Evolutionary conservation across 805 yeast species (phyloP).

Genomic region (Starmerella scarabaei): DNA sequence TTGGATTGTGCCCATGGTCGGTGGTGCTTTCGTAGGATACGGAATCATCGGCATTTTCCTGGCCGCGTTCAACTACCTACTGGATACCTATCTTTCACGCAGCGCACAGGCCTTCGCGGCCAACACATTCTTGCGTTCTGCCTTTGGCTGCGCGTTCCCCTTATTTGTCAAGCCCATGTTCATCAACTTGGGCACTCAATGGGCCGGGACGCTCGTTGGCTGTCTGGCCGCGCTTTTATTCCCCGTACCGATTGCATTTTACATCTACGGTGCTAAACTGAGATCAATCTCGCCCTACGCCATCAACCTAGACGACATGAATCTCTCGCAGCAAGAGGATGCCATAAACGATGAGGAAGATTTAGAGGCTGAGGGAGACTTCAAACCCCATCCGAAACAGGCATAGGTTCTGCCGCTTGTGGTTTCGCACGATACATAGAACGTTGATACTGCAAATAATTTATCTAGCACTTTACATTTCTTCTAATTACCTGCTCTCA

Average conservation of each 20-base stretch:
- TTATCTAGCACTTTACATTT: neutral
- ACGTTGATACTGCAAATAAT: neutral
- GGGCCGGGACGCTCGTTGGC: slow-evolving; percentile 69
- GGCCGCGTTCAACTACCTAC: slow-evolving; percentile 55
- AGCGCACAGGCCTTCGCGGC: slow-evolving; percentile 75
- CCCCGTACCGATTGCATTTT: slow-evolving; percentile 59
- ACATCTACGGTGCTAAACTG: slow-evolving; percentile 42
- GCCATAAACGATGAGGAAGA: neutral
- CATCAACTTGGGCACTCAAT: slow-evolving; percentile 50
- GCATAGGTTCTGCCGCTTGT: neutral
- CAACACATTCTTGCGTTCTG: slow-evolving; percentile 56
- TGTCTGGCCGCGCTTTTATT: slow-evolving; percentile 42
- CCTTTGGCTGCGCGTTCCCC: slow-evolving; percentile 59
- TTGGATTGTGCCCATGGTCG: slow-evolving; percentile 68
- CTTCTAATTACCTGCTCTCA: neutral
- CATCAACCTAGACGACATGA: slow-evolving; percentile 20
- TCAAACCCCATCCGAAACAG: neutral
- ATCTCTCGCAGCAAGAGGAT: neutral
- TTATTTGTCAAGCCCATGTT: slow-evolving; percentile 64
- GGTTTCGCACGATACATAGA: neutral
- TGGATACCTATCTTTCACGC: slow-evolving; percentile 54
- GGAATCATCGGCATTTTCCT: slow-evolving; percentile 59
- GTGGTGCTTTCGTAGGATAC: slow-evolving; percentile 51
- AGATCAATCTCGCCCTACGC: slow-evolving; percentile 51
- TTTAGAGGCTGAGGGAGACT: neutral